phyloP scores from a whole-genome alignment of 257 asterid genomes.

The Capsicum pubescens region DNA sequence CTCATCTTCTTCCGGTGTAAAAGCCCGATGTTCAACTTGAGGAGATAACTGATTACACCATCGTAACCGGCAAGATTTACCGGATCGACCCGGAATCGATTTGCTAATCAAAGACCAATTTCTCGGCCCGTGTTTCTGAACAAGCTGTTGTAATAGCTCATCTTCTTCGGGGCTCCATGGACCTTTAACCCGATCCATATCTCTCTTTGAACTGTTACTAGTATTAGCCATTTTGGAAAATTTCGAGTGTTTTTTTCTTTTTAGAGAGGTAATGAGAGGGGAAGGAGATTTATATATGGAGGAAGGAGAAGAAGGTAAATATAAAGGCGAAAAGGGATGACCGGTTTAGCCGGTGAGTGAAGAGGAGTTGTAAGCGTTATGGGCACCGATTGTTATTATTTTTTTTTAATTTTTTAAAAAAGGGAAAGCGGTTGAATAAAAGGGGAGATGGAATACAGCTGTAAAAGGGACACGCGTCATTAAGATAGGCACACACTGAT shows the following conservation, averaged over 20 bases:
- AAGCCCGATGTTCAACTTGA: conserved; percentile 89
- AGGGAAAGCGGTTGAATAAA: conserved; percentile 56
- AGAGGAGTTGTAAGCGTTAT: conserved; percentile 48
- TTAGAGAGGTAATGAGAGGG: neutral
- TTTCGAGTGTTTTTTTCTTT: neutral
- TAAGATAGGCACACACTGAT: conserved; percentile 44
- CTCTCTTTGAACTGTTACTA: conserved; percentile 41
- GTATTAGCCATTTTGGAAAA: conserved; percentile 31
- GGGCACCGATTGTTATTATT: conserved; percentile 51
- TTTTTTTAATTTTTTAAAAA: neutral
- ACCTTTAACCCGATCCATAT: conserved; percentile 86
- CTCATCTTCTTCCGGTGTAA: conserved; percentile 81
- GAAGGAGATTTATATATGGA: conserved; percentile 33
- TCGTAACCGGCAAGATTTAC: conserved; percentile 85
- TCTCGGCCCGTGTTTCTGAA: conserved; percentile 79
- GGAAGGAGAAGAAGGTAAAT: conserved; percentile 3
- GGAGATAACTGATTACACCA: conserved; percentile 99
- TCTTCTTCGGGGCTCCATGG: conserved; percentile 99
- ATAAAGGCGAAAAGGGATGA: conserved; percentile 27
- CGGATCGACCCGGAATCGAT: conserved; percentile 87
- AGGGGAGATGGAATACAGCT: conserved; percentile 77
- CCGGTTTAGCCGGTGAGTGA: conserved; percentile 37
- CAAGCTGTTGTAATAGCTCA: conserved; percentile 68
- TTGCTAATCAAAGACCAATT: conserved; percentile 92
- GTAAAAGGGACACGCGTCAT: conserved; percentile 88